Evolutionary conservation across 2,329 filamentous ascomycete genomes (phyloP), one percentile per base, ranked within the genome.

Genomic region (Clonostachys rhizophaga): DNA sequence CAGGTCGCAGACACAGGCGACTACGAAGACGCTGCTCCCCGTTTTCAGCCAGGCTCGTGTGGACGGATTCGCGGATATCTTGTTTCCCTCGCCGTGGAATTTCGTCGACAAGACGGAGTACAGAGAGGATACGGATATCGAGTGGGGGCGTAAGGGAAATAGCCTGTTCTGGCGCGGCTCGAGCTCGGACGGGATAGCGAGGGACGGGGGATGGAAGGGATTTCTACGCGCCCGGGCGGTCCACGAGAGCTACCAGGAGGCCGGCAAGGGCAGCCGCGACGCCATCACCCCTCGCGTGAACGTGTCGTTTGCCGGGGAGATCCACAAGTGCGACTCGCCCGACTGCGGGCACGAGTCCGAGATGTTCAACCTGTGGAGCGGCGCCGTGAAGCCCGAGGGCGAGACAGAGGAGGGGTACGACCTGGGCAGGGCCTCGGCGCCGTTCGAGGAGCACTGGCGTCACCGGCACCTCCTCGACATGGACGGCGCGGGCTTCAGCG

Each of bases 221-320:
- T 87, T 87, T 56, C 81, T 87, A 50, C 76, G 85, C 3, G 83
- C 87, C 54, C 81, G 85, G 2, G 85, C 88, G 57, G 74, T 87
- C 5, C 70, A 78, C 42, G 58, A 65, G 14, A 75, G 75, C 2
- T 75, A 81, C 52, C 56, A 66, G 3, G 58, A 70, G 53, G 46
- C 59, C 57, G 70, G 2, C 18, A 49, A 61, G 61, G 59, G 18
- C 63, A 16, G 34, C 33, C n/a, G 33, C 14, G 24, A 34, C 16
- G 11, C 14, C 10, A 16, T 20, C 13, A 16, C 67, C 8, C 30
- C 52, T 11, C 41, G 40, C 12, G 40, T 58, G 30, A 70, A 70
- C 49, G 61, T 65, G 43, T 64, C 67, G 5, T 64, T 78, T 11
- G 67, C 62, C 2, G 53, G 64, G 6, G 76, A 71, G 68, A 60